Conservation (phyloP, 768 basidiomycete genomes). For the Boletus rubescentipes region DNA sequence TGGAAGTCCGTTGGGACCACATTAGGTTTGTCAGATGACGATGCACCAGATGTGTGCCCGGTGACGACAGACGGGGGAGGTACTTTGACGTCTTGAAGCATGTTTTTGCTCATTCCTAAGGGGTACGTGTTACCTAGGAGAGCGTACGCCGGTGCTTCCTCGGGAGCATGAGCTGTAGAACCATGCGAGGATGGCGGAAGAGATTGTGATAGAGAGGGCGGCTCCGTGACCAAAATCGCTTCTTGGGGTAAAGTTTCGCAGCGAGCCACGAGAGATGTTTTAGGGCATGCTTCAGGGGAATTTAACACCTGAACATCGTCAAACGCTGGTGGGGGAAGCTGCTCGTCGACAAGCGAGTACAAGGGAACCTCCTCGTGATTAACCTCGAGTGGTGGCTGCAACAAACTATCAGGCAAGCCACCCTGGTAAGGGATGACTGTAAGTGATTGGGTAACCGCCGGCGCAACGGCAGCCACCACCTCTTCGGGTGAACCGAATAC, state of each 20-base stretch:
- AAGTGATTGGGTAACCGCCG: not conserved
- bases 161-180: not conserved
- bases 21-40: not conserved
- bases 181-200: not conserved
- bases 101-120: not conserved
- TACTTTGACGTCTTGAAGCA: not conserved
- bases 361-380: constrained; percentile 20
- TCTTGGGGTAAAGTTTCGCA: not conserved
- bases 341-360: constrained; percentile 26
- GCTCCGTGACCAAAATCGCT: not conserved
- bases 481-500: not conserved
- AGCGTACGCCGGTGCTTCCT: not conserved
- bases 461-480: not conserved
- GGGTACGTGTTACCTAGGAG: not conserved
- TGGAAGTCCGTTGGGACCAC: not conserved
- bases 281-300: not conserved
- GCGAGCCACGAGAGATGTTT: not conserved
- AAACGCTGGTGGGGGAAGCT: constrained; percentile 26
- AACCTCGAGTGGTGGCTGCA: not conserved
- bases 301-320: constrained; percentile 10
- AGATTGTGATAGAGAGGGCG: not conserved
- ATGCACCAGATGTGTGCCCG: not conserved
- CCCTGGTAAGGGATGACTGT: not conserved
- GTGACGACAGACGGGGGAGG: not conserved
- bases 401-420: not conserved